Percentiles rank a stretch among this genome's conserved stretches.
Evolutionary conservation across 2,329 filamentous ascomycete genomes (phyloP).

Genomic region (Xylariaceae sp.): DNA sequence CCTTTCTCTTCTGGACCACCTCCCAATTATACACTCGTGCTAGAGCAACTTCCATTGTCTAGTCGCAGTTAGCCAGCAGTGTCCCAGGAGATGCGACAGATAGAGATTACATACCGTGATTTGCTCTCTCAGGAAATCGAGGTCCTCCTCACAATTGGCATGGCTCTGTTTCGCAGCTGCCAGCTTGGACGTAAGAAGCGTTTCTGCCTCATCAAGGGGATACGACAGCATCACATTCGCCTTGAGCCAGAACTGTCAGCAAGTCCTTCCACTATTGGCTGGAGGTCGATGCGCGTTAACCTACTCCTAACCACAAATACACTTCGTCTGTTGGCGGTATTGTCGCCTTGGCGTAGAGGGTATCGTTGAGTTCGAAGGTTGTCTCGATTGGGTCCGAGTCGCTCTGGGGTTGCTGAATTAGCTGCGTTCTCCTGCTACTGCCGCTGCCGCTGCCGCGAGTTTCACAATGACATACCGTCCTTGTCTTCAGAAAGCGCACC

Average conservation of each 20-base stretch:
- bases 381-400: slow-evolving; percentile 79
- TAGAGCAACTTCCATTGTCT: slow-evolving; percentile 96
- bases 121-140: slow-evolving; percentile 94
- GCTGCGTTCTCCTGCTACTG: no score
- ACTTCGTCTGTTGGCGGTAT: slow-evolving; percentile 87
- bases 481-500: slow-evolving; percentile 80
- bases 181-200: slow-evolving; percentile 78
- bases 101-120: slow-evolving; percentile 73
- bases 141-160: slow-evolving; percentile 90
- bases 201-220: slow-evolving; percentile 84
- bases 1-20: slow-evolving; percentile 92
- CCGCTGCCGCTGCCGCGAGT: no score
- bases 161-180: slow-evolving; percentile 79
- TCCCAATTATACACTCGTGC: slow-evolving; percentile 99
- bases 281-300: slow-evolving; percentile 36
- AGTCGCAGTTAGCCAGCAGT: slow-evolving; percentile 20
- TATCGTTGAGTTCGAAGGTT: slow-evolving; percentile 96
- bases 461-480: slow-evolving; percentile 65
- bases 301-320: slow-evolving; percentile 92
- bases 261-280: background rate
- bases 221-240: slow-evolving; percentile 99
- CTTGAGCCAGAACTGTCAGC: slow-evolving; percentile 45
- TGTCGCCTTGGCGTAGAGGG: slow-evolving; percentile 85
- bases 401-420: slow-evolving; percentile 41
- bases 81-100: background rate